Conservation (phyloP, 2,329 filamentous ascomycete genomes). For the Hymenoscyphus repandus region DNA sequence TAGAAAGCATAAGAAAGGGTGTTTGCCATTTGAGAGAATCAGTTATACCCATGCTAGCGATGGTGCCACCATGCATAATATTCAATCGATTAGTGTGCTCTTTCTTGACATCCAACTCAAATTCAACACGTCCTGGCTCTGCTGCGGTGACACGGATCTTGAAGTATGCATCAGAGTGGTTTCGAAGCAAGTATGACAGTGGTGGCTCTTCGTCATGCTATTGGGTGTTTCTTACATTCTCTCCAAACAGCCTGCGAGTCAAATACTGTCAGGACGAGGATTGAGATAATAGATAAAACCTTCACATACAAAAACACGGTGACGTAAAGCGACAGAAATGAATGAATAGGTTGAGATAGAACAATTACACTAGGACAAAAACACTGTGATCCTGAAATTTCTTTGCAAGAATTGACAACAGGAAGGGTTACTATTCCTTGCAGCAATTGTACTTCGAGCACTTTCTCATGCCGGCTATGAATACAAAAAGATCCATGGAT, state of each 20-base stretch:
- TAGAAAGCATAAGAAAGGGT: constrained; percentile 9
- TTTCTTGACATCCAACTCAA: constrained; percentile 69
- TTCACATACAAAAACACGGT: too few relatives aligned
- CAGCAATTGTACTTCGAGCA: too few relatives aligned
- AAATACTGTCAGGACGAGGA: background rate
- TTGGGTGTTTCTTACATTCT: constrained; percentile 25
- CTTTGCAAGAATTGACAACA: too few relatives aligned
- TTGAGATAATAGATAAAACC: too few relatives aligned
- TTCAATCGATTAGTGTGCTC: constrained; percentile 77
- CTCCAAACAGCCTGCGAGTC: constrained; percentile 28
- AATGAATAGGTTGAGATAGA: too few relatives aligned
- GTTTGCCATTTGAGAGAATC: background rate
- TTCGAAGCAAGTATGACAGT: background rate
- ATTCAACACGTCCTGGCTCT: constrained; percentile 62
- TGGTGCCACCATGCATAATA: constrained; percentile 73
- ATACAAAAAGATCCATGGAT: too few relatives aligned
- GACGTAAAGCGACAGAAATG: too few relatives aligned
- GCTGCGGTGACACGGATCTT: constrained; percentile 67
- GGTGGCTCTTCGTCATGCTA: background rate
- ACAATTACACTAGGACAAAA: too few relatives aligned
- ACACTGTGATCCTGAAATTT: too few relatives aligned
- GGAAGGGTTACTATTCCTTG: too few relatives aligned
- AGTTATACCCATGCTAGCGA: constrained; percentile 57
- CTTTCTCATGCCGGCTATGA: too few relatives aligned
- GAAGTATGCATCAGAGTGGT: background rate